Evolutionary conservation across 2,329 filamentous ascomycete genomes (phyloP).

Genomic region (Coniosporium tulheliwenetii): DNA sequence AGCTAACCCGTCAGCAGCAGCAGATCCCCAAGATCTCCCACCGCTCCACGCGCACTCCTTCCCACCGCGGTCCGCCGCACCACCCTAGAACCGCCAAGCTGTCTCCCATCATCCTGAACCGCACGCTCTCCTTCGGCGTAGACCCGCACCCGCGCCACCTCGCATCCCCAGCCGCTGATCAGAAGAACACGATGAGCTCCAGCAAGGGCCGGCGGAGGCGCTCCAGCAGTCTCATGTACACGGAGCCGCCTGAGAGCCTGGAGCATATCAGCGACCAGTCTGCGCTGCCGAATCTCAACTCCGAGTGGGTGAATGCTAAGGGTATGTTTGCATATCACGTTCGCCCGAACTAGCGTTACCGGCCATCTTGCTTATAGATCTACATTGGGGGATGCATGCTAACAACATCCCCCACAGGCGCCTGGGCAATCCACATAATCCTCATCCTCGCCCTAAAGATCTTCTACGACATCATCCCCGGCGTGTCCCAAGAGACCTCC

Average conservation of each 20-base stretch:
- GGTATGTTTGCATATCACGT: no score
- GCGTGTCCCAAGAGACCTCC: constrained; percentile 92
- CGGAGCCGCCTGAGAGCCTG: constrained; percentile 88
- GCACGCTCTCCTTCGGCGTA: constrained; percentile 78
- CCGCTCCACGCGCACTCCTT: background rate
- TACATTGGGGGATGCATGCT: background rate
- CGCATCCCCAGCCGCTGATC: constrained; percentile 16
- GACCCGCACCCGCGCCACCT: constrained; percentile 41
- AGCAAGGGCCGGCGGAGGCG: constrained; percentile 62
- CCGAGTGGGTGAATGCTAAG: constrained; percentile 98
- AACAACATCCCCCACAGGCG: constrained; percentile 41
- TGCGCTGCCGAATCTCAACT: constrained; percentile 85
- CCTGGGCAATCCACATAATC: constrained; percentile 95
- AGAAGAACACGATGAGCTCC: constrained; percentile 33
- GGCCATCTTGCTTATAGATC: background rate
- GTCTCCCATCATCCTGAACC: constrained; percentile 82
- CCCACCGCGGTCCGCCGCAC: background rate
- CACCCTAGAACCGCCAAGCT: constrained; percentile 72
- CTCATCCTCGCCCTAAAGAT: constrained; percentile 87
- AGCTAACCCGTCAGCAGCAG: background rate
- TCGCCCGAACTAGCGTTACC: no score
- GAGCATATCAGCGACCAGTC: constrained; percentile 97
- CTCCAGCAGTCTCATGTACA: constrained; percentile 97
- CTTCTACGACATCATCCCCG: constrained; percentile 90
- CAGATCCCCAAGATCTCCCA: background rate